A percentile compares a stretch with the other conserved stretches of the same genome.
These are phyloP conservation scores for Dimargaris cristalligena DNA, from an alignment of 192 early-diverging fungal species.

Conservation along the genomic window DNA sequence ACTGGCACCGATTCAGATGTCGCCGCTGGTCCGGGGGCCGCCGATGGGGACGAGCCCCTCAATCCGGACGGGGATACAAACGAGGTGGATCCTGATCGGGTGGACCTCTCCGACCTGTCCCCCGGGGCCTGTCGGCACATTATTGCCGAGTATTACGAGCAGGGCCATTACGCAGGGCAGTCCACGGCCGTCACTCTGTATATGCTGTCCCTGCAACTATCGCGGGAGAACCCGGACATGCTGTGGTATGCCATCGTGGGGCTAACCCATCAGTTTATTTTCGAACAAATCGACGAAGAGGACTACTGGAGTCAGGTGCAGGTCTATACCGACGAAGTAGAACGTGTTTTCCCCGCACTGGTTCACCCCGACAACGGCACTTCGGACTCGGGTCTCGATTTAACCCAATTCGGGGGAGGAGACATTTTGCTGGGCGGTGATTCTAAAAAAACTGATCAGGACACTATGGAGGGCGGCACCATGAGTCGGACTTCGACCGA, in stretches of 20 bases:
- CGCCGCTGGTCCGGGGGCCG: conserved; percentile 25
- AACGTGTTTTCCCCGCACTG: conserved; percentile 28
- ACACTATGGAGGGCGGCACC: not conserved
- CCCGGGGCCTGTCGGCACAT: conserved; percentile 21
- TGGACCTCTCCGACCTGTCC: conserved; percentile 20
- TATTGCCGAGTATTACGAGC: conserved; percentile 66
- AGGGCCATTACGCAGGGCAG: conserved; percentile 57
- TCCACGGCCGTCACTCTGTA: conserved; percentile 57
- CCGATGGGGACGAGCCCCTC: not conserved
- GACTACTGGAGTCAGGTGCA: conserved; percentile 48
- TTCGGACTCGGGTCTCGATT: not conserved
- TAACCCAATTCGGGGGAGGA: not conserved
- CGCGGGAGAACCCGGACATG: conserved; percentile 41
- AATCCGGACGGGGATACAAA: not conserved
- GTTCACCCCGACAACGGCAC: not conserved
- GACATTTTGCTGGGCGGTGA: not conserved
- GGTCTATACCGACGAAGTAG: conserved; percentile 51
- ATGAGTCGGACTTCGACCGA: not conserved
- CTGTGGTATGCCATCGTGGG: conserved; percentile 80
- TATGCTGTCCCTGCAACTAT: conserved; percentile 54
- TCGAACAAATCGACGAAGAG: conserved; percentile 47
- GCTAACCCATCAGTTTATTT: conserved; percentile 57
- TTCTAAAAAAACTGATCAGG: not conserved
- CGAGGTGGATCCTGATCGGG: conserved; percentile 14
- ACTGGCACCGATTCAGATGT: conserved; percentile 25